Evolutionary conservation across 495 filamentous ascomycete genomes (phyloP), one percentile per base, ranked within the genome.

Genomic region (Aspergillus cristatus): DNA sequence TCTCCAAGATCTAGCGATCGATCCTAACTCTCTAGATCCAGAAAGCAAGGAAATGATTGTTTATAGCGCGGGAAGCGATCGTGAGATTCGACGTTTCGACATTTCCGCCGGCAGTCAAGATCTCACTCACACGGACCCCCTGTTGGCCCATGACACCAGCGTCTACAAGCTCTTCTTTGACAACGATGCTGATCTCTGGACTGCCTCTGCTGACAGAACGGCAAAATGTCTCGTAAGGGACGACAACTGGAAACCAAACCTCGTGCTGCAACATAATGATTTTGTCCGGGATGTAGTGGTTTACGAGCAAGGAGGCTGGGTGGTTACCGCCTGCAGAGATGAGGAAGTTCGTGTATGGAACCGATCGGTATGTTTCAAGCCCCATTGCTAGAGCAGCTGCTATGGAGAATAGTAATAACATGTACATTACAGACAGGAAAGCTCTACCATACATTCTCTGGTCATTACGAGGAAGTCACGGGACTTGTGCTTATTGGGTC

Each of bases 311-410:
- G 76, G 76, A 3, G 73, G 80, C n/a, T 89, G 82, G 82, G 74
- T 90, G n/a, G 65, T 94, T 14, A 96, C 89, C 0, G 88, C 80
- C 0, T 94, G 91, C 40, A 65, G 91, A 38, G 86, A 95, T 53
- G 91, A 98, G 60, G 78, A 93, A 41, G 72, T 98, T 34, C 81
- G 90, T 42, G 75, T 96, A 10, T 98, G 90, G 90, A 81, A 94
- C 54, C 53, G 68, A 58, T 67, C 62, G 28, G 73, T 76, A 54
- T 42, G 70, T 62, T 37, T n/a, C 7, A 6, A 18, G 7, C 5
- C n/a, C 35, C 8, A 0, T 18, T 1, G 1, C 28, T 18, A 16
- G n/a, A 25, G 12, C 14, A 25, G 24, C 25, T 43, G 52, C 57
- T 28, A 29, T 65, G 5, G 43, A 51, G 25, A 50, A 29, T 25